Base-by-base conservation (phyloP, 805 yeast species). In the Yarrowia phangngaensis region DNA sequence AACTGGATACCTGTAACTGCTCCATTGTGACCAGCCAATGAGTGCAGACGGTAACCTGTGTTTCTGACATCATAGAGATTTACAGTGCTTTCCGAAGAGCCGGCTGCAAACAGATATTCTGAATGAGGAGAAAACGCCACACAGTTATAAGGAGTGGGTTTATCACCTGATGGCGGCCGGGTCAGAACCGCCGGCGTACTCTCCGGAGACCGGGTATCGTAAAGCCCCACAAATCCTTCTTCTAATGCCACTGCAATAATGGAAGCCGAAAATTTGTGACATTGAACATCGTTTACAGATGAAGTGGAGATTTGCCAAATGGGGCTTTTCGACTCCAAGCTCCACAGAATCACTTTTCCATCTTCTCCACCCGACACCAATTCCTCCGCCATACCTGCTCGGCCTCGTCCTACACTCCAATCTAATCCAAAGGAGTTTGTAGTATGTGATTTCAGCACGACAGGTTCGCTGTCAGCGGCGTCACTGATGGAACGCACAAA, bases 41-140 rank as follows among this genome's bases (percentile, higher is more conserved):
- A 74, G 58, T 89, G 74, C 29, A 84, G 58, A 19, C 88, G 84
- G 12, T 67, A 64, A 1, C 68, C 55, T 15, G 78, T 70, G 60
- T 79, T 78, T 60, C 95, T 73, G 46, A 84, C 64, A 61, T 88
- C 95, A 79, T 85, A 86, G 19, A 82, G 67, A 40, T 75, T 76
- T 14, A 86, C 75, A 12, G 79, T 67, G 56, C 79, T 78, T 61
- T 87, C 95, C 19, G 82, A 77, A 9, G 87, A 82, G 13, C 84
- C 95, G 1, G 92, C 83, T 8, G 82, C 89, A 47, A 83, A 70
- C 51, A 85, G 62, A 30, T 76, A 65, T 20, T 57, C 56, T 24
- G 71, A 62, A 11, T 57, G 56, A 0, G 85, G 83, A 57, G 81
- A 81, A 65, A 83, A 83, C 26, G 75, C 76, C 35, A 83, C 74